Evolutionary conservation across 2,329 filamentous ascomycete genomes (phyloP), one percentile per base, ranked within the genome.

Genomic region (Fusarium verticillioides): DNA sequence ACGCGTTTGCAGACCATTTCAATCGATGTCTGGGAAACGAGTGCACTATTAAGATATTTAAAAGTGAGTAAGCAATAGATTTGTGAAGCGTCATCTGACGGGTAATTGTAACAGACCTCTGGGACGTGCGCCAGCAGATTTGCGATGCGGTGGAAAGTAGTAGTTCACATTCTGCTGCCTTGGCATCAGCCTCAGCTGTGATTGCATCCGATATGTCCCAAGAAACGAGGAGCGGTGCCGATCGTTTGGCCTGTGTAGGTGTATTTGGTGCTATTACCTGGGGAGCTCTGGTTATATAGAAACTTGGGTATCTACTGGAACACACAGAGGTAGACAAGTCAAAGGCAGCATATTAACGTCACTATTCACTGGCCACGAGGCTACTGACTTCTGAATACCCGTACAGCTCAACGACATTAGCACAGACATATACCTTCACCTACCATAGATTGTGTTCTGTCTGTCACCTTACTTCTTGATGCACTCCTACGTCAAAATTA

Each of bases 341-440:
- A 34, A 23, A 19, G 3, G 12, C 23, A 44, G 7, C 10, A 44
- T 44, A 19, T 19, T 8, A 18, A 18, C n/a, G 9, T 7, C 40
- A 43, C 16, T 18, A 18, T 15, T 40, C 12, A n/a, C 15, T 18
- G 15, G 15, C 6, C 19, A 21, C 44, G 19, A 47, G 18, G 19
- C 19, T 21, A 9, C 9, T 1, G 18, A 15, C 13, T 8, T 47
- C 7, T 4, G 7, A 12, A n/a, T n/a, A n/a, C 10, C 7, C 9
- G 13, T 16, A n/a, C 1, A n/a, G 9, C 4, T 30, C 13, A 11
- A 12, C 4, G 9, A 2, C 0, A 9, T 16, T 4, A 16, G 2
- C 3, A 21, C 9, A 15, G 7, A 4, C 4, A 21, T 47, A 16
- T 47, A 2, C 44, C 9, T 6, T 7, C 19, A 11, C 9, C 26